Base-by-base conservation (phyloP, 208 protist species). In the Trypanosoma avium region DNA sequence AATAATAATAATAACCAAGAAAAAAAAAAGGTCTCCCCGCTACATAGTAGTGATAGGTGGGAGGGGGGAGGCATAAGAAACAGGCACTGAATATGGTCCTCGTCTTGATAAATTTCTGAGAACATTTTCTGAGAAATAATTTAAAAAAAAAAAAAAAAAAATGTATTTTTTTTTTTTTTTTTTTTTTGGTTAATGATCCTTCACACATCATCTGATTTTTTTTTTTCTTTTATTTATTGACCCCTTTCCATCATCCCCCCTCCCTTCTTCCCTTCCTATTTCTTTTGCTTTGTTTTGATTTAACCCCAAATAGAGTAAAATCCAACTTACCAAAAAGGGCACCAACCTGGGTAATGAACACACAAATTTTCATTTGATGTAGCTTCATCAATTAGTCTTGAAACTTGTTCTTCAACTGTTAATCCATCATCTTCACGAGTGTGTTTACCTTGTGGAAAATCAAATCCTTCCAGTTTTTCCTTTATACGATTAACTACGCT, bases 271-370 rank as follows among this genome's bases (percentile, higher is more conserved):
- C 22, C 24, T 5, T n/a, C n/a, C n/a, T n/a, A n/a, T n/a, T n/a
- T n/a, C n/a, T n/a, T n/a, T n/a, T n/a, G n/a, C 46, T 22, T 22
- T 24, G 10, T n/a, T 50, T 22, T 3, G 12, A 24, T 26, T 6
- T 10, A 22, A 50, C 46, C 46, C 46, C n/a, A 22, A 50, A n/a
- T n/a, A n/a, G n/a, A n/a, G n/a, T n/a, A n/a, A n/a, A 27, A 1
- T 64, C 17, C 17, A 24, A n/a, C 33, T 52, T 82, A 99, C 98
- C 98, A 99, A 43, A 98, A 99, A 8, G 97, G 84, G 76, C 97
- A 99, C 99, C 99, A 99, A 27, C 99, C 99, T 29, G 98, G 80
- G 76, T 99, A 99, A 71, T 93, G 93, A 69, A 99, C 95, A 72
- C 98, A 99, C 27, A 99, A 77, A 79, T 99, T 99, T 63, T 99